These are phyloP conservation scores for Mycosphaerella sp. DNA, from an alignment of 2,329 filamentous ascomycete genomes.

Conservation along the genomic window DNA sequence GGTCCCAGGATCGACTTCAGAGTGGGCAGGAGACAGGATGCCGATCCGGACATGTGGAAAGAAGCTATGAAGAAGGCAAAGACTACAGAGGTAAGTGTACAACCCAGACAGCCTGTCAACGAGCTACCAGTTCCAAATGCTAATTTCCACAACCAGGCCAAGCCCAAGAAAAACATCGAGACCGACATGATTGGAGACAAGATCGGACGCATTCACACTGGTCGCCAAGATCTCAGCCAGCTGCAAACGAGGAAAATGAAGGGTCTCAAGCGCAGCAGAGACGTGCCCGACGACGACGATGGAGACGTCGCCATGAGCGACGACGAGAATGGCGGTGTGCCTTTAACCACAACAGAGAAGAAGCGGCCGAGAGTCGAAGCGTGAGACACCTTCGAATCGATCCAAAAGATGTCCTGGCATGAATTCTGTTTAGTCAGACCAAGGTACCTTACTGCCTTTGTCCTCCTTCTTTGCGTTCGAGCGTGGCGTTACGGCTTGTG, in stretches of 20 bases:
- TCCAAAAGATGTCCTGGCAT: neutral
- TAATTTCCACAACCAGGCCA: conserved; percentile 36
- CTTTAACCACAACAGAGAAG: conserved; percentile 10
- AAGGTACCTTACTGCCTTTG: too few species aligned
- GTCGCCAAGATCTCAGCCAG: conserved; percentile 77
- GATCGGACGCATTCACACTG: conserved; percentile 85
- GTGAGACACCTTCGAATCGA: conserved; percentile 3
- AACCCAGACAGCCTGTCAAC: too few species aligned
- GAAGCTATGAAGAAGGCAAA: conserved; percentile 83
- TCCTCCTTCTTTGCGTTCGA: neutral
- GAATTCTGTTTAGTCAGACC: neutral
- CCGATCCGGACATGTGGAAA: conserved; percentile 75
- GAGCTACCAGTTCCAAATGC: neutral
- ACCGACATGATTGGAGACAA: conserved; percentile 94
- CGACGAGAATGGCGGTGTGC: conserved; percentile 33
- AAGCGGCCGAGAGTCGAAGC: conserved; percentile 25
- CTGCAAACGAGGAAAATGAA: conserved; percentile 99
- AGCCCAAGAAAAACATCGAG: conserved; percentile 91
- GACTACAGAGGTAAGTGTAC: conserved; percentile 56
- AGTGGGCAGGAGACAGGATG: conserved; percentile 70
- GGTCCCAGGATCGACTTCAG: conserved; percentile 90
- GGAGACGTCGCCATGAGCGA: conserved; percentile 43
- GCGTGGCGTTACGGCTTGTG: neutral
- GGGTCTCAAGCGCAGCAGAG: conserved; percentile 79
- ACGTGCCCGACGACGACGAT: conserved; percentile 54